Conservation (phyloP, 2,329 filamentous ascomycete genomes). For the Fonsecaea nubica region DNA sequence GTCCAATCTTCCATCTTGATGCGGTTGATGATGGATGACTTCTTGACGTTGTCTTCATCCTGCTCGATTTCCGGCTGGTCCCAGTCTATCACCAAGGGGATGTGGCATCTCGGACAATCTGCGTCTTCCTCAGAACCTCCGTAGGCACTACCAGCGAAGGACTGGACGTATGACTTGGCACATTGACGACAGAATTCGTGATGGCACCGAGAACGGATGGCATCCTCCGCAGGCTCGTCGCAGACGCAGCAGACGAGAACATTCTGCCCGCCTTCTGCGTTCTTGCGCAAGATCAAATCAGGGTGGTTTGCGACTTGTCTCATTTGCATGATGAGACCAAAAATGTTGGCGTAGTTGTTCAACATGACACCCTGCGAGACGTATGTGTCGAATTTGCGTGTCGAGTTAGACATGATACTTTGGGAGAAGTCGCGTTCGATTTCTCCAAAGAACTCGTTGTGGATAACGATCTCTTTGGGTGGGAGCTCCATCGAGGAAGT, state of each 20-base stretch:
- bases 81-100: slow-evolving; percentile 85
- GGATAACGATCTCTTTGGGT: slow-evolving; percentile 88
- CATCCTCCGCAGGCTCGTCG: slow-evolving; percentile 93
- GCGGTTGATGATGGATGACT: slow-evolving; percentile 95
- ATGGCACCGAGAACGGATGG: slow-evolving; percentile 87
- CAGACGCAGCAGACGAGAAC: slow-evolving; percentile 92
- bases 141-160: slow-evolving; percentile 63
- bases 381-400: slow-evolving; percentile 92
- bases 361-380: slow-evolving; percentile 92
- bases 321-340: slow-evolving; percentile 99
- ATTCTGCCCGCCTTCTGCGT: slow-evolving; percentile 84
- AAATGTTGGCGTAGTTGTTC: slow-evolving; percentile 98
- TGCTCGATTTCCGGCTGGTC: slow-evolving; percentile 96
- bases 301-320: slow-evolving; percentile 96
- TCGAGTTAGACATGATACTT: slow-evolving; percentile 92
- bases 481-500: slow-evolving; percentile 95
- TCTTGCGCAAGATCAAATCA: slow-evolving; percentile 89
- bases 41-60: slow-evolving; percentile 84
- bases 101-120: slow-evolving; percentile 87
- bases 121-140: slow-evolving; percentile 54
- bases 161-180: slow-evolving; percentile 78
- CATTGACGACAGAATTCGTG: slow-evolving; percentile 90
- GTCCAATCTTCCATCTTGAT: slow-evolving; percentile 99
- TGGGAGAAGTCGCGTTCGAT: slow-evolving; percentile 94
- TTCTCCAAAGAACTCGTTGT: slow-evolving; percentile 95